Evolutionary conservation across 495 filamentous ascomycete genomes (phyloP).

Genomic region (Podospora pseudoanserina): DNA sequence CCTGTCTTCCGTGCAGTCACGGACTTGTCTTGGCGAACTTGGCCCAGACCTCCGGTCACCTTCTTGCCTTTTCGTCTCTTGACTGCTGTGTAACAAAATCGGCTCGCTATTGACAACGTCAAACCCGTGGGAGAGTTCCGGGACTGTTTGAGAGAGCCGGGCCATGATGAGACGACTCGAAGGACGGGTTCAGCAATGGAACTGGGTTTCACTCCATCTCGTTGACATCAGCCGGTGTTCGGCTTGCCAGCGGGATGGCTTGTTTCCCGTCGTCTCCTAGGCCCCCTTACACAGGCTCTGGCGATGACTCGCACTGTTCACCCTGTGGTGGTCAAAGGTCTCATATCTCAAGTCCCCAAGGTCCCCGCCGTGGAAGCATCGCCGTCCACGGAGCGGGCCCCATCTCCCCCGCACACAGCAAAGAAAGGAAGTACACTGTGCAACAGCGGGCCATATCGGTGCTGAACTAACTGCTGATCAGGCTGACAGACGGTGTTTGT

Average conservation of each 20-base stretch:
- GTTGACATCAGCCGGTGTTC: constrained; percentile 26
- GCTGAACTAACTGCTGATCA: background rate
- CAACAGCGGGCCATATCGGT: background rate
- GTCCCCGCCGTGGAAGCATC: background rate
- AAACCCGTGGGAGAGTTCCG: constrained; percentile 21
- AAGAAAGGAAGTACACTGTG: background rate
- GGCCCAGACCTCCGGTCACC: background rate
- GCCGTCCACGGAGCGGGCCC: background rate
- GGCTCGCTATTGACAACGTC: constrained; percentile 1
- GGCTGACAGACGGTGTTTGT: background rate
- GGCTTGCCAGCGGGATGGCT: constrained; percentile 2
- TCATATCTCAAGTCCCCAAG: background rate
- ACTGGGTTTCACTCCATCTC: constrained; percentile 30
- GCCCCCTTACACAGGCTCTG: background rate
- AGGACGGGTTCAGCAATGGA: constrained; percentile 19
- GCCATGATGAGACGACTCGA: background rate
- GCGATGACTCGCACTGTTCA: background rate
- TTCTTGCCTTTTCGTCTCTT: background rate
- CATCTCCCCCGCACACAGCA: background rate
- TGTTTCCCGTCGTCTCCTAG: constrained; percentile 3
- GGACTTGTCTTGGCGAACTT: too few relatives aligned
- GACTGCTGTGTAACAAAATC: constrained; percentile 1
- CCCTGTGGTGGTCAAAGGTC: background rate
- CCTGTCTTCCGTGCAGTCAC: background rate
- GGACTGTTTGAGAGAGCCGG: constrained; percentile 29